These are phyloP conservation scores for Buxus sempervirens DNA, from an alignment of 164 flowering plant genomes.

Conservation along the genomic window DNA sequence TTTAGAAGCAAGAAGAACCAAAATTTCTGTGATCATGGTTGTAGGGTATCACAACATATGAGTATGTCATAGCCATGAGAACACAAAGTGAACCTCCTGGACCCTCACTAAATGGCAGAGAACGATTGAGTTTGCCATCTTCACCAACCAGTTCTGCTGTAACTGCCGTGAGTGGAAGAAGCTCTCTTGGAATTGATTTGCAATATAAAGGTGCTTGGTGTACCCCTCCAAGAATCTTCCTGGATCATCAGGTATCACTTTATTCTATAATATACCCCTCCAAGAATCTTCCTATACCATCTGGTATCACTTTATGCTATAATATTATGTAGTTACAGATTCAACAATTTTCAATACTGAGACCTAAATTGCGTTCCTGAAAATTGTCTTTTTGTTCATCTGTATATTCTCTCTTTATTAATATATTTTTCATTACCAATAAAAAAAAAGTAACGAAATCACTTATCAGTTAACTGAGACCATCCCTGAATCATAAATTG, in stretches of 20 bases:
- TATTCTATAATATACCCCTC: conserved; percentile 39
- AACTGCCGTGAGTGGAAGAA: conserved; percentile 85
- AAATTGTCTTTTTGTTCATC: no score
- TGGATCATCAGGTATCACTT: conserved; percentile 77
- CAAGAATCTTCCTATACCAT: conserved; percentile 89
- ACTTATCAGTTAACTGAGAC: no score
- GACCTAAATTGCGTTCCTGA: no score
- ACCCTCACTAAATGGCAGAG: conserved; percentile 77
- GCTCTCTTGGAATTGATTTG: conserved; percentile 73
- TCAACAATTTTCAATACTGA: not conserved
- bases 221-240: conserved; percentile 91
- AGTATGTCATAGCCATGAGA: conserved; percentile 95
- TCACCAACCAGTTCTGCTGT: conserved; percentile 86
- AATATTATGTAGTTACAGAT: no score
- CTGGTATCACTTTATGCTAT: conserved; percentile 41
- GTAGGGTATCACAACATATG: conserved; percentile 93
- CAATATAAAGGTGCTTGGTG: conserved; percentile 94
- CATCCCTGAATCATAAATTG: no score
- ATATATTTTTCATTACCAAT: no score
- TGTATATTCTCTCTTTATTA: no score
- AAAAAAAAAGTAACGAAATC: no score
- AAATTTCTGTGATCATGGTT: conserved; percentile 1
- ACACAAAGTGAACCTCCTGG: conserved; percentile 91
- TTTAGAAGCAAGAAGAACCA: not conserved
- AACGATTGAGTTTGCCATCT: conserved; percentile 74